Evolutionary conservation across 768 basidiomycete species (phyloP).

Genomic region (Russula griseocarnosa): DNA sequence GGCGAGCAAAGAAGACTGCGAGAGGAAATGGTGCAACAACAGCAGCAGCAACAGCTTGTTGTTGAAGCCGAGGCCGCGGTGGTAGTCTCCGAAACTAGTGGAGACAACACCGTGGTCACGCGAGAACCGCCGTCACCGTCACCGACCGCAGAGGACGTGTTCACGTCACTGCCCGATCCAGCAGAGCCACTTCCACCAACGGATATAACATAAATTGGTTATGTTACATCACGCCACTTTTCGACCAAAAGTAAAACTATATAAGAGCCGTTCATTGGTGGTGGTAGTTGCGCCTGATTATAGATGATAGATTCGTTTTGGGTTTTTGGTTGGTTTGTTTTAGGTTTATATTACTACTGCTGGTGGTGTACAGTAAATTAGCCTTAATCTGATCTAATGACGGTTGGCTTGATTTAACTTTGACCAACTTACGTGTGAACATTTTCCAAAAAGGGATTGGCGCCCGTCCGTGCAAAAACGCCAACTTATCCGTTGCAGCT

Average conservation of each 20-base stretch:
- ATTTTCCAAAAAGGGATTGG: no score
- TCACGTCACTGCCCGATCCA: background rate
- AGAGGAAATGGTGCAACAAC: constrained; percentile 21
- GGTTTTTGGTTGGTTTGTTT: no score
- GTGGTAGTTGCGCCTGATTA: background rate
- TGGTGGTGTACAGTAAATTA: no score
- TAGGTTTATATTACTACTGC: background rate
- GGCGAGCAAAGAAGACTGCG: constrained; percentile 55
- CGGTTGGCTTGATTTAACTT: no score
- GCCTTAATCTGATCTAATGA: no score
- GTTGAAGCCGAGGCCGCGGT: background rate
- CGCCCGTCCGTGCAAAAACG: no score
- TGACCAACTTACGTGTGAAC: no score
- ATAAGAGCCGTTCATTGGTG: background rate
- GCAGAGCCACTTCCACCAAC: background rate
- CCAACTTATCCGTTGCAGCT: no score
- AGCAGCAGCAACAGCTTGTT: constrained; percentile 8
- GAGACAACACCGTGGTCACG: background rate
- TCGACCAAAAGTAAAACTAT: background rate
- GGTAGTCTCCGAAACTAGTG: background rate
- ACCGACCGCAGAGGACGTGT: constrained; percentile 9
- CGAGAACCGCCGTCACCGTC: background rate
- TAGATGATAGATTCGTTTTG: background rate
- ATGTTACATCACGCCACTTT: background rate
- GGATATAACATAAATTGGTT: background rate